phyloP scores from a whole-genome alignment of 164 flowering plant genomes.

The Vitis rotundifolia region DNA sequence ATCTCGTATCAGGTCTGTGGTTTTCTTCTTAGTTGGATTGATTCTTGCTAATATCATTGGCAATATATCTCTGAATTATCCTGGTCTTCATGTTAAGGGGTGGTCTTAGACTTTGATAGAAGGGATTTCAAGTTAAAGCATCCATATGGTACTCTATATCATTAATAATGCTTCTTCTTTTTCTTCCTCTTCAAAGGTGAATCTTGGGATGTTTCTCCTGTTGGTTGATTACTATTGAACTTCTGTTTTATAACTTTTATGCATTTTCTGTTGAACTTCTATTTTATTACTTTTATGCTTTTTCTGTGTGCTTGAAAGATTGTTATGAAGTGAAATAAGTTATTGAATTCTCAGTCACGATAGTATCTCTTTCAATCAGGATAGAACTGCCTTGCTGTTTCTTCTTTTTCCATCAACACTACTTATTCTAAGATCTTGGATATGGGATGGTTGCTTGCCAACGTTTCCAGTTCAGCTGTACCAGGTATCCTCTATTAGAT shows the following conservation, averaged over 20 bases:
- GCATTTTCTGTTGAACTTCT: background rate
- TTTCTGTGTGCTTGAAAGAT: background rate
- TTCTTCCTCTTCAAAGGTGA: too few relatives aligned
- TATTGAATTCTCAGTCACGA: background rate
- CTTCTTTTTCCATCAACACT: conserved; percentile 79
- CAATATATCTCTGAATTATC: too few relatives aligned
- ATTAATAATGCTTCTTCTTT: too few relatives aligned
- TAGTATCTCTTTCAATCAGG: conserved; percentile 47
- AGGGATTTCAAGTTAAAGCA: too few relatives aligned
- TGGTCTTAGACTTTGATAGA: too few relatives aligned
- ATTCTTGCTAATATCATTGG: too few relatives aligned
- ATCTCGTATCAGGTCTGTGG: too few relatives aligned
- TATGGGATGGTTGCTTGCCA: conserved; percentile 93
- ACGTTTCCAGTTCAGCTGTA: conserved; percentile 93
- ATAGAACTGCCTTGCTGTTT: conserved; percentile 81
- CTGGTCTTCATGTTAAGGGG: too few relatives aligned
- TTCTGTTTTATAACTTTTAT: background rate
- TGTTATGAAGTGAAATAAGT: background rate
- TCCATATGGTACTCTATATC: too few relatives aligned
- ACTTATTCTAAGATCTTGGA: conserved; percentile 58
- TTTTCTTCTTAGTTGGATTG: too few relatives aligned
- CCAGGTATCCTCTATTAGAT: conserved; percentile 53
- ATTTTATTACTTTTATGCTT: background rate
- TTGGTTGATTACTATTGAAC: too few relatives aligned
- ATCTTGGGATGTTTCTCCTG: too few relatives aligned